Evolutionary conservation across 2,329 filamentous ascomycete genomes (phyloP).

Genomic region (Penicillium palitans): DNA sequence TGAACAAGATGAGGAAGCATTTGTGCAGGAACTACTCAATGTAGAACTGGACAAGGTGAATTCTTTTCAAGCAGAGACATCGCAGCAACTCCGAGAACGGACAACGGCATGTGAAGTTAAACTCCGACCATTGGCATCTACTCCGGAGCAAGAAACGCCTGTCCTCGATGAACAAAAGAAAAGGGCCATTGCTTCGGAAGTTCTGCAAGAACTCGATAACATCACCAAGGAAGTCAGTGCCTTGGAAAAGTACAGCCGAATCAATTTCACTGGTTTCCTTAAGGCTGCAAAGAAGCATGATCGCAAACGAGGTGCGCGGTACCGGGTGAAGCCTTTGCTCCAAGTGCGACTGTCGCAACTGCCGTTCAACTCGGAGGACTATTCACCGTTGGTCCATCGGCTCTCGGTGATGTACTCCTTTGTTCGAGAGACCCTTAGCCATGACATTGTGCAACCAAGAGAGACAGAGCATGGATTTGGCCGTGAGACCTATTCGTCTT

Average conservation of each 20-base stretch:
- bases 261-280: conserved; percentile 97
- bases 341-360: conserved; percentile 84
- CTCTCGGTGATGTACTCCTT: conserved; percentile 96
- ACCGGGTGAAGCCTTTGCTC: conserved; percentile 87
- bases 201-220: conserved; percentile 75
- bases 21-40: conserved; percentile 94
- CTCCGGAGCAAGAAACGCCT: conserved; percentile 35
- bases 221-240: conserved; percentile 91
- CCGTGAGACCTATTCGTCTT: conserved; percentile 72
- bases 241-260: conserved; percentile 89
- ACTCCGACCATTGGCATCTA: conserved; percentile 58
- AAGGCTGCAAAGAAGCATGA: conserved; percentile 99
- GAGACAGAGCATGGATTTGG: conserved; percentile 51
- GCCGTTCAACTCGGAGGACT: conserved; percentile 94
- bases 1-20: conserved; percentile 86
- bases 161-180: conserved; percentile 44
- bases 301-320: conserved; percentile 80
- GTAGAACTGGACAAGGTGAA: conserved; percentile 94
- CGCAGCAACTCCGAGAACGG: conserved; percentile 77
- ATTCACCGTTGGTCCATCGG: conserved; percentile 81
- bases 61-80: conserved; percentile 79
- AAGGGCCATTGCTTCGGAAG: conserved; percentile 62
- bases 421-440: conserved; percentile 72
- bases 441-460: conserved; percentile 53
- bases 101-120: conserved; percentile 68